Evolutionary conservation across 495 filamentous ascomycete genomes (phyloP).

Genomic region (Mytilinidion resinicola): DNA sequence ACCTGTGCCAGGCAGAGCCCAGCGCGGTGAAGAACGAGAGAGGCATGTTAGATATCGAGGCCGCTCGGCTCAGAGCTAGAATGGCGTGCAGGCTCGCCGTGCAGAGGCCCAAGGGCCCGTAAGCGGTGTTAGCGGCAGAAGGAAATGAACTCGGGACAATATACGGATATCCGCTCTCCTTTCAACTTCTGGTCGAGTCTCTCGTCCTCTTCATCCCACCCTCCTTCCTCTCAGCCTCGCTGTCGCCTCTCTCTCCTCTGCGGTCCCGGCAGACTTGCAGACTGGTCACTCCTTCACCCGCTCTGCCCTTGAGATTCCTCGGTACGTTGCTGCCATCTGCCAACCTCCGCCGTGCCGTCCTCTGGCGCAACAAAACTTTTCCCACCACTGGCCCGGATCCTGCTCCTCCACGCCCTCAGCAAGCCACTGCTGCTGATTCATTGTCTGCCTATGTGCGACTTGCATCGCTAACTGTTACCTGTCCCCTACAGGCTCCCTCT

Average conservation of each 20-base stretch:
- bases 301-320: background rate
- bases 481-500: slow-evolving; percentile 1
- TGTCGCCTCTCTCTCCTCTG: background rate
- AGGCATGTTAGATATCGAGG: no score
- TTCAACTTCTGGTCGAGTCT: background rate
- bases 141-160: no score
- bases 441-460: background rate
- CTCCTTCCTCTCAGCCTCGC: background rate
- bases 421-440: background rate
- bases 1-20: no score
- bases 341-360: slow-evolving; percentile 12
- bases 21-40: no score
- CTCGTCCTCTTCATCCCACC: background rate
- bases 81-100: no score
- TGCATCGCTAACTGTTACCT: slow-evolving; percentile 4
- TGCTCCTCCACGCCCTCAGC: slow-evolving; percentile 10
- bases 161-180: no score
- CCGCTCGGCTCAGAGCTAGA: no score
- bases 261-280: slow-evolving; percentile 5
- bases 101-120: no score
- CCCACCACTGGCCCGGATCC: slow-evolving; percentile 7
- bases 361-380: slow-evolving; percentile 23
- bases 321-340: slow-evolving; percentile 7
- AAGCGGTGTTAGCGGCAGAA: no score
- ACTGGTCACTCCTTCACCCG: slow-evolving; percentile 9